Evolutionary conservation across 2,329 filamentous ascomycete species (phyloP).

Genomic region (Geoglossum cookeanum): DNA sequence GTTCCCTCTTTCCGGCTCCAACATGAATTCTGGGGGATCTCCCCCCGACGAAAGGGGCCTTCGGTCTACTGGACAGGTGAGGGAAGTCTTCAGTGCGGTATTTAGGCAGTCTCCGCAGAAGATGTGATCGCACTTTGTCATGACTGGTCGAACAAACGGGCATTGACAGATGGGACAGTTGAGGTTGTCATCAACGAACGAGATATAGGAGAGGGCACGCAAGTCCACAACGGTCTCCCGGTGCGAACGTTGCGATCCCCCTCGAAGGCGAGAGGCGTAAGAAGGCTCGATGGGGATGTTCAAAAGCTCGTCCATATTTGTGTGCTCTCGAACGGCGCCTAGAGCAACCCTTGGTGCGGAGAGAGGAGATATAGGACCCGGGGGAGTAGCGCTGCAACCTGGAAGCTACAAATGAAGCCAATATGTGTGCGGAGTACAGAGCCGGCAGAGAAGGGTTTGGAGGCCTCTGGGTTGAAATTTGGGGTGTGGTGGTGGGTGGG

Average conservation of each 20-base stretch:
- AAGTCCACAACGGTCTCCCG: slow-evolving; percentile 26
- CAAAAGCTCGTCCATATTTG: too few relatives aligned
- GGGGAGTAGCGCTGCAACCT: neutral
- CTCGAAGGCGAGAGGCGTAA: neutral
- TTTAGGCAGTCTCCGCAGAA: slow-evolving; percentile 42
- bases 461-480: neutral
- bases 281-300: neutral
- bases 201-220: slow-evolving; percentile 37
- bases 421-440: neutral
- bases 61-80: slow-evolving; percentile 38
- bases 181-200: slow-evolving; percentile 36
- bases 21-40: slow-evolving; percentile 13
- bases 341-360: neutral
- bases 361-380: neutral
- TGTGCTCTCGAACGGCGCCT: neutral
- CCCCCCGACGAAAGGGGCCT: neutral
- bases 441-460: neutral
- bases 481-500: neutral
- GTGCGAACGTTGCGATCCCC: neutral
- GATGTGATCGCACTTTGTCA: slow-evolving; percentile 39
- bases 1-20: slow-evolving; percentile 8
- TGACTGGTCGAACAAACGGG: slow-evolving; percentile 38
- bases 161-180: slow-evolving; percentile 46
- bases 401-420: neutral
- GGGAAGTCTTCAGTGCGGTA: slow-evolving; percentile 11